A percentile compares a stretch with the other conserved stretches of the same genome.
Conservation (phyloP, 305 asterid species). For the Ilex paraguariensis region DNA sequence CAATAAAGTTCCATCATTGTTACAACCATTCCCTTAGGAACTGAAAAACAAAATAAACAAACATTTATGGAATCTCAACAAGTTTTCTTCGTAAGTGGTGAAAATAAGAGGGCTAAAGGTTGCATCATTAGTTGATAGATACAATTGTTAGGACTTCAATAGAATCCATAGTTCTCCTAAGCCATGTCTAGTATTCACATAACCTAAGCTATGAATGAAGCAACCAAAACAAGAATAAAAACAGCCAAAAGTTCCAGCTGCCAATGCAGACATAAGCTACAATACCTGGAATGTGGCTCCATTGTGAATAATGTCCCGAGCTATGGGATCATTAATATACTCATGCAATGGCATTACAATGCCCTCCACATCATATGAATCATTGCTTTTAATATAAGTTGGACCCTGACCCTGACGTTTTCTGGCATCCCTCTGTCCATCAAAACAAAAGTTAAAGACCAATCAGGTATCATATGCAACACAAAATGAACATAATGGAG, state of each 20-base stretch:
- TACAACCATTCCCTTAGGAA: too few relatives aligned
- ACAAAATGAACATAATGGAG: too few relatives aligned
- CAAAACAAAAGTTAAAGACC: too few relatives aligned
- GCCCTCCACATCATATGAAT: conserved; percentile 71
- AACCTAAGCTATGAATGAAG: conserved; percentile 5
- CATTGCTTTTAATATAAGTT: conserved; percentile 29
- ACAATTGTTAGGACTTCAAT: too few relatives aligned
- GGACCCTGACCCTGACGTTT: conserved; percentile 46
- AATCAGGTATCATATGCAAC: too few relatives aligned
- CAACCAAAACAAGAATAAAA: conserved; percentile 9
- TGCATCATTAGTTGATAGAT: too few relatives aligned
- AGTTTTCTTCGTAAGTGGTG: too few relatives aligned
- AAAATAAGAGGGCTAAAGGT: too few relatives aligned
- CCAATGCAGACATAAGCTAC: conserved; percentile 6
- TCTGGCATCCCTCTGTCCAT: conserved; percentile 73
- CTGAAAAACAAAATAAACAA: too few relatives aligned
- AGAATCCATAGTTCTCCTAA: too few relatives aligned
- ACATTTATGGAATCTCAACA: too few relatives aligned
- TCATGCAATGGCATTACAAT: conserved; percentile 78
- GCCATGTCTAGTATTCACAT: neutral
- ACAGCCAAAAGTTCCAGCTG: conserved; percentile 5
- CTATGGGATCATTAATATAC: conserved; percentile 74
- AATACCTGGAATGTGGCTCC: conserved; percentile 98
- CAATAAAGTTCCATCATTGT: too few relatives aligned
- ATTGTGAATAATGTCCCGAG: conserved; percentile 77